Base-by-base conservation (phyloP, 352 stramenopile genomes). In the Phytopythium ostracodes region DNA sequence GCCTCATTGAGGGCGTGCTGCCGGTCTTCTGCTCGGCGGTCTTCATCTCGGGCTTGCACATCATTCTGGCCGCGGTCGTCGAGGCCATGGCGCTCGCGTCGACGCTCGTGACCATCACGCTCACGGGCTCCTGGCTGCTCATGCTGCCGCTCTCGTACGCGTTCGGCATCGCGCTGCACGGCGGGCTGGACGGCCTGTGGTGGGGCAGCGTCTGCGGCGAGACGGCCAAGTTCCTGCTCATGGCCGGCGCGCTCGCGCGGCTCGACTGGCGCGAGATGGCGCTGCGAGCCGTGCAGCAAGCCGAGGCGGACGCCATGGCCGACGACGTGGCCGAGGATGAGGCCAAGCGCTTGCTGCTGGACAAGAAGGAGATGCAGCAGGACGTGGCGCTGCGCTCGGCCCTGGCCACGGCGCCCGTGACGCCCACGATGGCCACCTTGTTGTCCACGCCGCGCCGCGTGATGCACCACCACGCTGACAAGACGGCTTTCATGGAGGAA, bases 221-320 rank as follows among this genome's bases (percentile, higher is more conserved):
- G 64, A 72, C 65, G 10, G 77, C 76, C 67, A 93, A 93, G 70
- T 93, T 91, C 63, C 64, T 60, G 60, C 66, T 91, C 42, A 84
- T 91, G 76, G 66, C 76, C 3, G 49, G 70, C 18, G 80, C 81
- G 15, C 56, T 93, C 27, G 67, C 69, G 31, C 72, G 78, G 31
- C 85, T 93, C 43, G 78, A 93, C 71, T 93, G 84, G 84, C 57
- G 66, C 14, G 74, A 80, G 47, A 90, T 93, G 73, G 81, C 81
- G 46, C 71, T 70, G 9, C 77, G 75, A 1, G 84, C 84, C 2
- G 81, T 91, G n/a, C 64, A 75, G 43, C 79, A 81, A 56, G 89
- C 81, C 6, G 84, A 91, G 35, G 76, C 76, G 35, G 66, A 87
- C 57, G 47, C 68, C n/a, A 31, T 63, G 12, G 66, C 53, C 7